Base-by-base conservation (phyloP, 1,284 basidiomycete species). In the Papiliotrema laurentii region DNA sequence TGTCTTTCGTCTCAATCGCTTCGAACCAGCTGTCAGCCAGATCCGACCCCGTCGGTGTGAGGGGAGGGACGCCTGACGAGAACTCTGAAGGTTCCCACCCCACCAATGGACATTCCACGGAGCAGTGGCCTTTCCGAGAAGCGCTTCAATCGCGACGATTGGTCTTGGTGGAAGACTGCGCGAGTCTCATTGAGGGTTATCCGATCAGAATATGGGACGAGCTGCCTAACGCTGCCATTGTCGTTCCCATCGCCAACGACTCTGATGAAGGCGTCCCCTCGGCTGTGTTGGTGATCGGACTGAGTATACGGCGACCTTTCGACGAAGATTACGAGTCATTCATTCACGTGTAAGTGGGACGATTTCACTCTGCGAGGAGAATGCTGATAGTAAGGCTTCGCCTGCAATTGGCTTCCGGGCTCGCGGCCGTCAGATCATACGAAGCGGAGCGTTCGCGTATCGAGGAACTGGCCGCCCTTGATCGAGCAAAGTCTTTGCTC, bases 401-500 rank as follows among this genome's bases (percentile, higher is more conserved):
- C 9, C 47, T 67, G 2, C 68, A 71, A 45, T 53, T 74, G 7
- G 62, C 63, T 3, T 64, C 66, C 0, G 66, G 65, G 14, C 55
- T 74, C 11, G 61, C 66, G 0, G 64, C 68, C 2, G 71, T 72
- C 0, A 48, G 68, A 38, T 69, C 68, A 0, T 68, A 70, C 49
- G 73, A 75, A 54, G 61, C 64, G 18, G 74, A 75, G 50, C 50
- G 61, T 18, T 51, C 63, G 25, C 64, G 71, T 5, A 64, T 74
- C 1, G 70, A 75, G 16, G 73, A 75, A 30, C 64, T 75, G 5
- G 68, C 72, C 9, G 61, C 64, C 2, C 58, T 78, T n/a, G 75
- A 76, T 41, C 55, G 71, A 16, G 73, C 74, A 3, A 74, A 72
- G 66, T 53, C 42, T n/a, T 30, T 53, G 4, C 26, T 53, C 9